Evolutionary conservation across 345 rosid genomes (phyloP), one percentile per base, ranked within the genome.

Genomic region (Excoecaria cochinchinensis): DNA sequence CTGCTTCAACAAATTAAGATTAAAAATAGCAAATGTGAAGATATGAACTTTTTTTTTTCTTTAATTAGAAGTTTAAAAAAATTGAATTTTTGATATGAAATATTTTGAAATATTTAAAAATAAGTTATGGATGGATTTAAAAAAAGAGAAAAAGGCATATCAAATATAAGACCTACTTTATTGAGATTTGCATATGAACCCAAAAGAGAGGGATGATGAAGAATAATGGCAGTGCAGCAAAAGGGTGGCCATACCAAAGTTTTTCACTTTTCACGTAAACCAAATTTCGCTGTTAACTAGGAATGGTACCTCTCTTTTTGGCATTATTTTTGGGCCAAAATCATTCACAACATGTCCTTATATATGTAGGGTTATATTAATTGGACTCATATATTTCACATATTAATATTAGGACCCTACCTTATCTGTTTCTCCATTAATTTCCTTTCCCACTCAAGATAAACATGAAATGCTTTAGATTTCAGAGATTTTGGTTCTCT

Each of bases 381-480:
- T 31, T 31, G 57, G 74, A 36, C 42, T 44, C 48, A 44, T 44
- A 44, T 50, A 17, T 60, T 52, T 69, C 60, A 69, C 58, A 25
- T 53, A 69, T 50, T 16, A 4, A 22, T 73, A 39, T 5, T 9
- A 25, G 53, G 56, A 61, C 70, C 74, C 74, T 70, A 78, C 72
- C 77, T 78, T 74, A 61, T 74, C 74, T 69, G 6, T 42, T 61
- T 67, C 52, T n/a, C 68, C 42, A 40, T 65, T 13, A 15, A 6
- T 67, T 73, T 47, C 69, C 40, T 73, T 73, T 21, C 48, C 40
- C 19, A 21, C 62, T 51, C 63, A 62, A 5, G 72, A 72, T 72
- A 56, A 42, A 70, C 66, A 25, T 63, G 63, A 62, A 76, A 69
- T 52, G 40, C 51, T 76, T 61, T 42, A 21, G 70, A n/a, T 75